Conservation (phyloP, 2,329 filamentous ascomycete species). For the Dactylonectria estremocensis region DNA sequence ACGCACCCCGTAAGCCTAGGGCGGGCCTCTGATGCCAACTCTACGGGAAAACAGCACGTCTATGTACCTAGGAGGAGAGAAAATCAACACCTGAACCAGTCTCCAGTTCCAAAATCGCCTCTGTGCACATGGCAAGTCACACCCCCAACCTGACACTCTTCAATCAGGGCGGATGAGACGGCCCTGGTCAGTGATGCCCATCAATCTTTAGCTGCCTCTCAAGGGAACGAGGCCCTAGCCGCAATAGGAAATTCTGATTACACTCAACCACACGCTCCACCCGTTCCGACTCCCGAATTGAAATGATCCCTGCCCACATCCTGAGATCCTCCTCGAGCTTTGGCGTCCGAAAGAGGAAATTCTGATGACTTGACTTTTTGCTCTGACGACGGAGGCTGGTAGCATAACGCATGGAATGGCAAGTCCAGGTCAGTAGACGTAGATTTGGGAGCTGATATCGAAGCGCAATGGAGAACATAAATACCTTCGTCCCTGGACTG, state of each 20-base stretch:
- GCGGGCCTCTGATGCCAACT: too few species aligned
- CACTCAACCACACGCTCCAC: not conserved
- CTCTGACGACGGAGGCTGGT: not conserved
- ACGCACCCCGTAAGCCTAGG: not conserved
- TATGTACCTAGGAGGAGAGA: too few species aligned
- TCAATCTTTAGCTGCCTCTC: not conserved
- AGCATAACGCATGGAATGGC: not conserved
- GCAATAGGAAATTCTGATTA: slow-evolving; percentile 33
- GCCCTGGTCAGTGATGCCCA: not conserved
- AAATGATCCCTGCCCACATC: not conserved
- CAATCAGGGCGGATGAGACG: not conserved
- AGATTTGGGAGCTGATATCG: not conserved
- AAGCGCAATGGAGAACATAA: not conserved
- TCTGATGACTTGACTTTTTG: not conserved
- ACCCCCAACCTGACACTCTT: not conserved
- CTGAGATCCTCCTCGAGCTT: not conserved
- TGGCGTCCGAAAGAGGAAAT: not conserved
- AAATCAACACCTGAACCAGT: not conserved
- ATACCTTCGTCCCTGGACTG: not conserved
- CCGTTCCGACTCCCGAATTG: not conserved
- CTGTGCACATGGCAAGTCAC: not conserved
- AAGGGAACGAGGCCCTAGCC: not conserved
- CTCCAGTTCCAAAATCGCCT: not conserved
- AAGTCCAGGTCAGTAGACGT: not conserved
- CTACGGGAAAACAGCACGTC: not conserved